Evolutionary conservation across 1,139 yeast genomes (phyloP), one percentile per base, ranked within the genome.

Genomic region (Blastobotrys aristatus): DNA sequence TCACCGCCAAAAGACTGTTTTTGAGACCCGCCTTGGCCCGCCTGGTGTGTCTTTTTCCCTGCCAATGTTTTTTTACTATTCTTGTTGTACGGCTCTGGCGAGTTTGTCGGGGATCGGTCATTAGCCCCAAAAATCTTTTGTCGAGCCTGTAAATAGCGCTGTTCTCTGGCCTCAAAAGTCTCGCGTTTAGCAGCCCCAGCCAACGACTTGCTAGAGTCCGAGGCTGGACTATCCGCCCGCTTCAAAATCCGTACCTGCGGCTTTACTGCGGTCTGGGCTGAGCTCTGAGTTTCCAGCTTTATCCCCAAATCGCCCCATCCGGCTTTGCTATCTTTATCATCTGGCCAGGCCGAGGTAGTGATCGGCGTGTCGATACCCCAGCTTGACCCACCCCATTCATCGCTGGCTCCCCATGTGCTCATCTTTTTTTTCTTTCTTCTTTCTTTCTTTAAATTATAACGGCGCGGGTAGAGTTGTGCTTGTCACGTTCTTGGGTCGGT

Each of bases 161-260:
- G 39, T 24, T 47, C 50, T 29, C 54, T 40, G 7, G 56, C 45
- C 24, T 52, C 38, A 33, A 30, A 49, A 42, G 50, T 52, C 20
- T 50, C 50, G 17, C 43, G 31, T 8, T 30, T 26, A 4, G 33
- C 13, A 4, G 2, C 14, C 5, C 13, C 18, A 4, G 6, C 8
- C 10, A 6, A 8, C 3, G 14, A 3, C 22, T 21, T 21, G n/a
- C n/a, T n/a, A 3, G 3, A 2, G 7, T 13, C 21, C 16, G 5
- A 6, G 31, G n/a, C 31, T 2, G 30, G 33, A 22, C 14, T 27
- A 13, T 34, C 14, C 44, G 37, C 50, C 18, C 57, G 39, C 40
- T 52, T 50, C 18, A 54, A 48, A 11, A 54, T 44, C 42, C 45
- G 49, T 32, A 51, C 36, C 36, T 46, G 50, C 13, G 57, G 55